Evolutionary conservation across 1,284 basidiomycete genomes (phyloP), one percentile per base, ranked within the genome.

Genomic region (Ceratobasidium sp.): DNA sequence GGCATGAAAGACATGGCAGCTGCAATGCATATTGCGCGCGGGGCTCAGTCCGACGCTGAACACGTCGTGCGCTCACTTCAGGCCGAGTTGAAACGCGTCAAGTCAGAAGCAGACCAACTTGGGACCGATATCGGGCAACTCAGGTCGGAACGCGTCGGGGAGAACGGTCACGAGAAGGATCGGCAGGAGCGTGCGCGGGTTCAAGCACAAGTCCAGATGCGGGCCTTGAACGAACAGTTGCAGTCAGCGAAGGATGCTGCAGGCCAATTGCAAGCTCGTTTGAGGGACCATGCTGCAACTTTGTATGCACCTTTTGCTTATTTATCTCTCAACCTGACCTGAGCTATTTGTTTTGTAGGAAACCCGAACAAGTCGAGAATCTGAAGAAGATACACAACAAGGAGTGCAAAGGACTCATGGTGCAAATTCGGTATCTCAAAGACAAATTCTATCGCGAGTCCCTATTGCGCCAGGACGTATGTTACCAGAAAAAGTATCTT

Each of bases 351-450:
- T 61, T 49, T 24, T 49, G 14, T 49, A 73, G 66, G 31, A 31
- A 31, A 43, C 69, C 73, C 39, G 71, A 78, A 13, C 86, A 88
- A 78, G 77, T 92, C 7, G 84, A 85, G 2, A 82, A 82, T 3
- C 79, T 95, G 76, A 90, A 87, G 78, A 76, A 83, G 2, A 88
- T 89, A 80, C 94, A 96, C 81, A 92, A 90, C 75, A 88, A 89
- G 76, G 94, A 96, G 81, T 92, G 92, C 83, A 95, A 95, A 80
- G 95, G 94, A 14, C 84, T 96, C 24, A 87, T 96, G 74, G 87
- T 94, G 2, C 92, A 98, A 81, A 96, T 98, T 77, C 88, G 88
- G 62, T 98, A 98, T 82, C 87, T 98, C 77, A 97, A 98, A 81
- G 91, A 92, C 61, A 95, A 95, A 80, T 96, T 92, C 82, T 92